Percentiles rank a stretch among this genome's conserved stretches.
phyloP scores from a whole-genome alignment of 2,329 filamentous ascomycete genomes.

The Penicillium sp. region DNA sequence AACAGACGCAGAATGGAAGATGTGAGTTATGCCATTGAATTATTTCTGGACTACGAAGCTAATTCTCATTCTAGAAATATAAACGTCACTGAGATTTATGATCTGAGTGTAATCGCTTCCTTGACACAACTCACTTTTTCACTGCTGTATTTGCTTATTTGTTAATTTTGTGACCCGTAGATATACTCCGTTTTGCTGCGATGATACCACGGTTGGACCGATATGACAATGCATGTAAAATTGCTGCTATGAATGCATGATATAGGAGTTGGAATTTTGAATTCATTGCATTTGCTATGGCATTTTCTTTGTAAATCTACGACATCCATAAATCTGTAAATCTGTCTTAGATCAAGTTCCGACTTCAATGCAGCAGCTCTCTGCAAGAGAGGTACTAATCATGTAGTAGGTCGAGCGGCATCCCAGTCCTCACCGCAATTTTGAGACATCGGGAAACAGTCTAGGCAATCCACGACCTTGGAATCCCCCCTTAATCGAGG shows the following conservation, averaged over 20 bases:
- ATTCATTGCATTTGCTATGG: background rate
- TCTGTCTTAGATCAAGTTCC: too few species aligned
- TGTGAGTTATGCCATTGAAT: constrained; percentile 60
- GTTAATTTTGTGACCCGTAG: constrained; percentile 1
- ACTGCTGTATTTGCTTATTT: background rate
- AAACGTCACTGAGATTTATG: constrained; percentile 36
- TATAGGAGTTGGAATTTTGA: background rate
- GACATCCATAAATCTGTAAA: too few species aligned
- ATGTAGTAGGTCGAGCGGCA: too few species aligned
- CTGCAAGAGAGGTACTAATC: too few species aligned
- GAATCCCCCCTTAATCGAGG: too few species aligned
- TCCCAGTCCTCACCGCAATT: too few species aligned
- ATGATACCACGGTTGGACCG: constrained; percentile 17
- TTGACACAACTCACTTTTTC: background rate
- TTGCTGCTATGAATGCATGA: constrained; percentile 11
- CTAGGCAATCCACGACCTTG: too few species aligned
- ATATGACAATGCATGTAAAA: constrained; percentile 13
- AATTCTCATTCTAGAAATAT: constrained; percentile 40
- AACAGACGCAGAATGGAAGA: constrained; percentile 82
- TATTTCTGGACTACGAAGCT: constrained; percentile 1
- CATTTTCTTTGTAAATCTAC: too few species aligned
- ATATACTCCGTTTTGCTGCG: constrained; percentile 10
- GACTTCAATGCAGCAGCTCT: too few species aligned
- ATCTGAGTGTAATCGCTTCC: background rate
- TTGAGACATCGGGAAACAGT: too few species aligned